A percentile compares a stretch with the other conserved stretches of the same genome.
Conservation (phyloP, 129 eudicot species). For the Escallonia herrerae region DNA sequence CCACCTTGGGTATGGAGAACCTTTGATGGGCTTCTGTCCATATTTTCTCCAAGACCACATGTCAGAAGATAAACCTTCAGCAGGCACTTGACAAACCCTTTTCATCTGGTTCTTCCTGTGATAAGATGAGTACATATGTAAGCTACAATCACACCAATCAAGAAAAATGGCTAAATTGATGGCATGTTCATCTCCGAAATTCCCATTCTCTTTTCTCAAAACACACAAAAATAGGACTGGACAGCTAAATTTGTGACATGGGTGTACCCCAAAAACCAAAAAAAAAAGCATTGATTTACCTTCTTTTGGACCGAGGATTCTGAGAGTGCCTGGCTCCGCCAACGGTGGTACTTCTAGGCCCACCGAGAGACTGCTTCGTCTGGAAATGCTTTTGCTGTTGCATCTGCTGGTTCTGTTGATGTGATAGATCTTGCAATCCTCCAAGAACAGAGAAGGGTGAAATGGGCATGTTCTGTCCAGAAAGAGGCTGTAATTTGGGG, state of each 20-base stretch:
- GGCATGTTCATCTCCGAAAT: too few relatives aligned
- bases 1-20: slow-evolving; percentile 98
- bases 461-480: slow-evolving; percentile 30
- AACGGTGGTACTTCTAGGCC: slow-evolving; percentile 30
- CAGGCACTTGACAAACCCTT: slow-evolving; percentile 85
- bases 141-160: slow-evolving; percentile 1
- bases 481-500: slow-evolving; percentile 23
- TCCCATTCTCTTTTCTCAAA: not conserved
- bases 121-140: slow-evolving; percentile 7
- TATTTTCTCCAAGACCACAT: slow-evolving; percentile 99
- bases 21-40: slow-evolving; percentile 98
- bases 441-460: slow-evolving; percentile 65
- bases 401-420: slow-evolving; percentile 14
- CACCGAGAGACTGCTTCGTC: slow-evolving; percentile 32
- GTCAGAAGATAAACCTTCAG: slow-evolving; percentile 86
- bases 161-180: not conserved
- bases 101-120: slow-evolving; percentile 69
- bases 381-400: slow-evolving; percentile 25
- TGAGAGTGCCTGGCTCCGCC: slow-evolving; percentile 24
- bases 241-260: slow-evolving; percentile 10
- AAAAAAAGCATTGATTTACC: slow-evolving; percentile 36
- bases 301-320: slow-evolving; percentile 66
- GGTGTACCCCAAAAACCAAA: slow-evolving; percentile 9
- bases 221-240: not conserved
- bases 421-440: slow-evolving; percentile 44